Percentiles rank a stretch among this genome's conserved stretches.
Conservation (phyloP, 129 eudicot species). For the Apium graveolens region DNA sequence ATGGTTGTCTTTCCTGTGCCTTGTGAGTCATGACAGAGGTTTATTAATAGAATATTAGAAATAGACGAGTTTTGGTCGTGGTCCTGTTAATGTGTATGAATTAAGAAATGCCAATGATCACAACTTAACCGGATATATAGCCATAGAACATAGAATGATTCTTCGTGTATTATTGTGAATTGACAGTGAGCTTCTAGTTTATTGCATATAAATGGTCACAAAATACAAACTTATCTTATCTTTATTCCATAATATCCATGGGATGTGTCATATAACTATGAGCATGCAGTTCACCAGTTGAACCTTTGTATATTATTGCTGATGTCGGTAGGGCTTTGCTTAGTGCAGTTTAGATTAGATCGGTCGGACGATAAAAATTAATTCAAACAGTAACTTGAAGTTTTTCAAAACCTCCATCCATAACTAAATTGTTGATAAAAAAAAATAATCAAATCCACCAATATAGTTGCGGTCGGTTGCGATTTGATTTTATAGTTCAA, state of each 20-base stretch:
- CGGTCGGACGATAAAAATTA: no score
- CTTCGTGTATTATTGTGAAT: background rate
- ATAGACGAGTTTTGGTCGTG: background rate
- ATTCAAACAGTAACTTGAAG: no score
- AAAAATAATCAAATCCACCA: no score
- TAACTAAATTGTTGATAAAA: no score
- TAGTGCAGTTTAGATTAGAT: no score
- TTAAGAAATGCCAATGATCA: background rate
- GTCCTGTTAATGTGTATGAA: background rate
- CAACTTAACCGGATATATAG: background rate
- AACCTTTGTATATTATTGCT: background rate
- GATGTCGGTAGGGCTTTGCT: no score
- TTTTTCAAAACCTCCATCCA: no score
- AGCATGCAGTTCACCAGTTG: background rate
- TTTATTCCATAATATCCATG: no score
- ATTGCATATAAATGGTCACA: background rate
- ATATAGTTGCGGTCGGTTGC: no score
- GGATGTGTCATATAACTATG: background rate
- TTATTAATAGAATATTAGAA: no score
- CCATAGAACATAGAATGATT: background rate
- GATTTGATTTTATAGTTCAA: no score
- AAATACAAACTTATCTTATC: background rate
- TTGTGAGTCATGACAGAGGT: no score
- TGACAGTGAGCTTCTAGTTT: background rate
- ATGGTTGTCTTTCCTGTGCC: background rate